phyloP scores from a whole-genome alignment of 2,329 filamentous ascomycete species.

The Phialemoniopsis sp. region DNA sequence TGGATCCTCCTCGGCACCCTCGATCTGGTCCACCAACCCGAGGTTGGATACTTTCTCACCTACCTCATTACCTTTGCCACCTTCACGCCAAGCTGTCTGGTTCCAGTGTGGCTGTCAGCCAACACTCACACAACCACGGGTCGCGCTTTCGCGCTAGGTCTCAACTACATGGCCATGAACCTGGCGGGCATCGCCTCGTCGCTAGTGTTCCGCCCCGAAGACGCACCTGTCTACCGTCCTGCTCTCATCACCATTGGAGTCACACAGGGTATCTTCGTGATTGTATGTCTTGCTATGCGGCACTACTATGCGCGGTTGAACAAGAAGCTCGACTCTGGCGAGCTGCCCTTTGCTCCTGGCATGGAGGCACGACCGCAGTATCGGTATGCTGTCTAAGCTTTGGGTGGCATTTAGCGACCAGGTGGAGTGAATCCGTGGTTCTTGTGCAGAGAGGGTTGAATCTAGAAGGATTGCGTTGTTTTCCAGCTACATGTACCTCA shows the following conservation, averaged over 20 bases:
- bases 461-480: no score
- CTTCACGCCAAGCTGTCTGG: slow-evolving; percentile 13
- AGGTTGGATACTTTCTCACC: slow-evolving; percentile 15
- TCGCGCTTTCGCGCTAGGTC: slow-evolving; percentile 11
- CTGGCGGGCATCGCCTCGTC: slow-evolving; percentile 12
- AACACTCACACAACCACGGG: slow-evolving; percentile 13
- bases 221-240: slow-evolving; percentile 11
- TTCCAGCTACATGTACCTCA: no score
- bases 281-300: no score
- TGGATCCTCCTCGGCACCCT: slow-evolving; percentile 15
- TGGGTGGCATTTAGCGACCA: no score
- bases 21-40: slow-evolving; percentile 8
- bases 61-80: slow-evolving; percentile 12
- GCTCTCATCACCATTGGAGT: slow-evolving; percentile 14
- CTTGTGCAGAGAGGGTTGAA: no score
- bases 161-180: slow-evolving; percentile 13
- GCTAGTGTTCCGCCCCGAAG: slow-evolving; percentile 7
- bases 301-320: no score
- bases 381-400: no score
- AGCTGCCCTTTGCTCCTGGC: no score
- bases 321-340: no score
- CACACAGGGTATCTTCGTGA: no score
- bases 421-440: no score
- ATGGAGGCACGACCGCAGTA: no score
- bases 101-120: slow-evolving; percentile 12